phyloP scores from a whole-genome alignment of 129 eudicot species.

The Pittosporum tobira region DNA sequence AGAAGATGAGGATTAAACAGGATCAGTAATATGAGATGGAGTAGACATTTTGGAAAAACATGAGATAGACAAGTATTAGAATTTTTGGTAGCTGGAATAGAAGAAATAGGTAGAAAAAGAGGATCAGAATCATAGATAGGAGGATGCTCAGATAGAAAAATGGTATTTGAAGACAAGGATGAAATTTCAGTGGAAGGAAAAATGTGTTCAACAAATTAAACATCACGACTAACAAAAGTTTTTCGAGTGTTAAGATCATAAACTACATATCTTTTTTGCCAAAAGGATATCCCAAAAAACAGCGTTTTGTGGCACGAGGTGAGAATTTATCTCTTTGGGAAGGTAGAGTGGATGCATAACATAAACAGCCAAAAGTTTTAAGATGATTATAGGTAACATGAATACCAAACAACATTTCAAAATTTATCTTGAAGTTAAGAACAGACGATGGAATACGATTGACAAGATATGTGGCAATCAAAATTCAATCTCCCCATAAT shows the following conservation, averaged over 20 bases:
- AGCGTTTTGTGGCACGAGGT: not conserved
- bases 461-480: not conserved
- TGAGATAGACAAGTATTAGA: too few species aligned
- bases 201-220: not conserved
- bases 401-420: not conserved
- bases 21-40: not conserved
- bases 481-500: not conserved
- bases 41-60: too few species aligned
- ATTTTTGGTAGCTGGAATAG: too few species aligned
- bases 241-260: not conserved
- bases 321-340: not conserved
- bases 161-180: not conserved
- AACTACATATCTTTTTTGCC: not conserved
- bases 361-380: not conserved
- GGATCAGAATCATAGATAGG: not conserved
- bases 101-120: not conserved
- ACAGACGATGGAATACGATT: not conserved
- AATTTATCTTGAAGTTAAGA: not conserved
- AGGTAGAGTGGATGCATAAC: not conserved
- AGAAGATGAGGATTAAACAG: not conserved
- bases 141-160: not conserved
- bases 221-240: not conserved
- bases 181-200: not conserved
- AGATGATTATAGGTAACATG: not conserved
- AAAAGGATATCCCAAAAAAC: not conserved